Evolutionary conservation across 345 rosid species (phyloP), one percentile per base, ranked within the genome.

Genomic region (Pugionium cornutum): DNA sequence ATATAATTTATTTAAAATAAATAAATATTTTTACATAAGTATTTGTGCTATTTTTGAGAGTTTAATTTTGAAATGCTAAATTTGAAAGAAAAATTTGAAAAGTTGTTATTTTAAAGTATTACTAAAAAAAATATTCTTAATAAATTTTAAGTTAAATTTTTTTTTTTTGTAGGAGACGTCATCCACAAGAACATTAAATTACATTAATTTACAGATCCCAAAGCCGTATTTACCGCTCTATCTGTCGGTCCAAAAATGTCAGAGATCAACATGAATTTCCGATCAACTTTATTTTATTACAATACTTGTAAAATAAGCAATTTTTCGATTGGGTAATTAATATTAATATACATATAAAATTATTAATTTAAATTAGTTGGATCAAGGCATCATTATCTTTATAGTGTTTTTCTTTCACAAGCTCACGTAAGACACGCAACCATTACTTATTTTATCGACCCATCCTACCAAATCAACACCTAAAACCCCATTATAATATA

Each of bases 231-330:
- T 50, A 72, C 65, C 66, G 76, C 54, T 58, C 49, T 47, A 47
- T 30, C 18, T 72, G 70, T 65, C 70, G 53, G 60, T n/a, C 42
- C 66, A 43, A 50, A 72, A 58, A 0, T 65, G 76, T 72, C 66
- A 72, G 76, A 72, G 41, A 65, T 65, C 76, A 72, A 65, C 76
- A 65, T 72, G 65, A 41, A 72, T 72, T 72, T 72, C 66, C 48
- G 66, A 72, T 58, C 66, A 64, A 32, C 56, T 63, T 54, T 62
- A 39, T 10, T 55, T 57, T 29, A 63, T 53, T 71, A 70, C 39
- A 9, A 34, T 69, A 44, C 75, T 63, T 71, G 39, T 43, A 55
- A 70, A 47, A 63, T 56, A 71, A 55, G 68, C 50, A 55, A 63
- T n/a, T n/a, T n/a, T n/a, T n/a, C n/a, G n/a, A n/a, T n/a, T n/a